Percentiles rank a stretch among this genome's conserved stretches.
These are phyloP conservation scores for Sporodiniella umbellata DNA, from an alignment of 371 early-diverging fungal species.

Conservation along the genomic window DNA sequence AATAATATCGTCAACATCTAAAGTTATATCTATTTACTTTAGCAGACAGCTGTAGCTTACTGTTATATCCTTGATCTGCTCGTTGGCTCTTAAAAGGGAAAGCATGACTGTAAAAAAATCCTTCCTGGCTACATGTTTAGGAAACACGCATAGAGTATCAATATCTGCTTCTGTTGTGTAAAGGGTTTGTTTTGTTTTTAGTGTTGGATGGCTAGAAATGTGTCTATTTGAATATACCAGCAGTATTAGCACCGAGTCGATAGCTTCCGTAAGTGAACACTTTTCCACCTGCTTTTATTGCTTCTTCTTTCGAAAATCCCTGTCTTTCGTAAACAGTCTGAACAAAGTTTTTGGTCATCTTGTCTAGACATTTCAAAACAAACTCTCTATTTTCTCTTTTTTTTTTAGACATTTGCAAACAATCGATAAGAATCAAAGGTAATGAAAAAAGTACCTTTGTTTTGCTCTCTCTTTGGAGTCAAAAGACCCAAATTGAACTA, in stretches of 20 bases:
- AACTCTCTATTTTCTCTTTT: slow-evolving; percentile 46
- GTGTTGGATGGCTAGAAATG: background rate
- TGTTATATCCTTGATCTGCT: background rate
- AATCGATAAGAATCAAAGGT: background rate
- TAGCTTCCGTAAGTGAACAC: slow-evolving; percentile 94
- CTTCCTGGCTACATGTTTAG: slow-evolving; percentile 85
- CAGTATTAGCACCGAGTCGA: slow-evolving; percentile 87
- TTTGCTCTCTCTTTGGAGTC: slow-evolving; percentile 40
- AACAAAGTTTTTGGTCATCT: slow-evolving; percentile 71
- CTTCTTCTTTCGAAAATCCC: slow-evolving; percentile 4
- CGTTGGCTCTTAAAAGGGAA: background rate
- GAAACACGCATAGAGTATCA: slow-evolving; percentile 97
- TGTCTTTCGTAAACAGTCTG: slow-evolving; percentile 13
- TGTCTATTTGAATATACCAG: slow-evolving; percentile 32
- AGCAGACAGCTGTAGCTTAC: too few relatives aligned
- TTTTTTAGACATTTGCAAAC: too few relatives aligned
- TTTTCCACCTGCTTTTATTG: slow-evolving; percentile 61
- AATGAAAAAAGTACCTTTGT: slow-evolving; percentile 21
- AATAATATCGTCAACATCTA: too few relatives aligned
- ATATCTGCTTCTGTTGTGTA: slow-evolving; percentile 84
- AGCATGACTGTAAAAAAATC: slow-evolving; percentile 91
- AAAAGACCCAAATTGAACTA: slow-evolving; percentile 9
- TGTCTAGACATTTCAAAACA: slow-evolving; percentile 63
- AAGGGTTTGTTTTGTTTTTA: background rate
- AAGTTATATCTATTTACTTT: too few relatives aligned